These are phyloP conservation scores for Tetrahymena malaccensis DNA, from an alignment of 73 alveolate species.

Conservation along the genomic window DNA sequence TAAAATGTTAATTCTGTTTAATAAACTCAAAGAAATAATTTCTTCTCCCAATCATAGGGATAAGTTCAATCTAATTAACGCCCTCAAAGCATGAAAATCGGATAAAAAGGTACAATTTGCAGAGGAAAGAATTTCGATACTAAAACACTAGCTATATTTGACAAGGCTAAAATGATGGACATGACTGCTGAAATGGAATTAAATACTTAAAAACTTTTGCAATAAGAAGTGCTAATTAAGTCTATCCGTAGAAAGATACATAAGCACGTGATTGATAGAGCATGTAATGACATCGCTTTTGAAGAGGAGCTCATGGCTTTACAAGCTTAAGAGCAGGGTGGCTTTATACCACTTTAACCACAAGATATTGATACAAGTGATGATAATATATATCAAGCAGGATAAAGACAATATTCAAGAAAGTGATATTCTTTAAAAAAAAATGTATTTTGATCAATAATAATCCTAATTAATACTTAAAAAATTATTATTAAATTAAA, in stretches of 20 bases:
- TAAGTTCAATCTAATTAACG: neutral
- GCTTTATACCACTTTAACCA: neutral
- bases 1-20: neutral
- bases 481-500: too few relatives aligned
- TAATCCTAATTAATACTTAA: neutral
- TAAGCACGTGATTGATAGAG: neutral
- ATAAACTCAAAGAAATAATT: neutral
- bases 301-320: neutral
- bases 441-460: neutral
- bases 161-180: neutral
- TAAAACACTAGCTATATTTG: neutral
- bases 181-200: neutral
- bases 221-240: neutral
- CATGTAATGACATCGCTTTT: neutral
- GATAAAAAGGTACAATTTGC: neutral
- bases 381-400: neutral
- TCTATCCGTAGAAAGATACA: neutral
- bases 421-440: neutral
- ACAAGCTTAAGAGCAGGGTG: neutral
- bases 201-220: neutral
- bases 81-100: neutral
- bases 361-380: neutral
- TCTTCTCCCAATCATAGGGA: neutral
- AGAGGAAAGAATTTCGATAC: neutral
- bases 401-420: neutral